Conservation (phyloP, 495 filamentous ascomycete genomes). For the Annulohypoxylon nitens region DNA sequence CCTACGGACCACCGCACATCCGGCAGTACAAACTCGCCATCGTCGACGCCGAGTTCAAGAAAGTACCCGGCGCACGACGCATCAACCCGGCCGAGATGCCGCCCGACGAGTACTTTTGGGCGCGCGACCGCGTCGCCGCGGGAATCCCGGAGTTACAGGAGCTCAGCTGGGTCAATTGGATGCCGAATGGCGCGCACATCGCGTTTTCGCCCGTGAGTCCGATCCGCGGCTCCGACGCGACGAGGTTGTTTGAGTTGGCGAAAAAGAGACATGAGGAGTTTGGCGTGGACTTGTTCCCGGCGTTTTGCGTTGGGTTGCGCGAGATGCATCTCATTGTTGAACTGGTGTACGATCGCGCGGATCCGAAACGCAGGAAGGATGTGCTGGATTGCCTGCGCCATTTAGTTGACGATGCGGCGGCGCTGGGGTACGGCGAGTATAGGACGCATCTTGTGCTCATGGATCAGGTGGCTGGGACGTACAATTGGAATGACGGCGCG, state of each 20-base stretch:
- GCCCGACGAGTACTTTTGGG: conserved; percentile 53
- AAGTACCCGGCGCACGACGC: conserved; percentile 55
- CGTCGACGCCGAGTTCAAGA: conserved; percentile 56
- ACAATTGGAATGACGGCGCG: conserved; percentile 66
- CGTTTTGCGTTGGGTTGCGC: conserved; percentile 63
- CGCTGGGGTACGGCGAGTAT: conserved; percentile 69
- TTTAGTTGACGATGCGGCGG: conserved; percentile 63
- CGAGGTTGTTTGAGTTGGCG: conserved; percentile 49
- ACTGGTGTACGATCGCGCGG: conserved; percentile 66
- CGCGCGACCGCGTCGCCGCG: conserved; percentile 54
- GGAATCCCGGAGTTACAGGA: conserved; percentile 63
- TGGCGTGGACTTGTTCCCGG: conserved; percentile 64
- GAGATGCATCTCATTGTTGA: conserved; percentile 71
- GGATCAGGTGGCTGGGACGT: conserved; percentile 71
- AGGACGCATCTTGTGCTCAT: conserved; percentile 67
- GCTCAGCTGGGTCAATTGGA: conserved; percentile 67
- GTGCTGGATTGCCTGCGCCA: conserved; percentile 59
- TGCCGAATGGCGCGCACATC: conserved; percentile 65
- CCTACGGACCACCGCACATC: conserved; percentile 55
- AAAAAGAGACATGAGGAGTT: conserved; percentile 51
- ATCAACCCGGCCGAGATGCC: conserved; percentile 53
- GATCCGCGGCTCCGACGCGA: conserved; percentile 58
- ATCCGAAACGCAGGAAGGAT: conserved; percentile 53
- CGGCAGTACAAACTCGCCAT: conserved; percentile 51
- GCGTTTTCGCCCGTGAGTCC: conserved; percentile 67